Evolutionary conservation across 257 asterid species (phyloP).

Genomic region (Schizonepeta tenuifolia): DNA sequence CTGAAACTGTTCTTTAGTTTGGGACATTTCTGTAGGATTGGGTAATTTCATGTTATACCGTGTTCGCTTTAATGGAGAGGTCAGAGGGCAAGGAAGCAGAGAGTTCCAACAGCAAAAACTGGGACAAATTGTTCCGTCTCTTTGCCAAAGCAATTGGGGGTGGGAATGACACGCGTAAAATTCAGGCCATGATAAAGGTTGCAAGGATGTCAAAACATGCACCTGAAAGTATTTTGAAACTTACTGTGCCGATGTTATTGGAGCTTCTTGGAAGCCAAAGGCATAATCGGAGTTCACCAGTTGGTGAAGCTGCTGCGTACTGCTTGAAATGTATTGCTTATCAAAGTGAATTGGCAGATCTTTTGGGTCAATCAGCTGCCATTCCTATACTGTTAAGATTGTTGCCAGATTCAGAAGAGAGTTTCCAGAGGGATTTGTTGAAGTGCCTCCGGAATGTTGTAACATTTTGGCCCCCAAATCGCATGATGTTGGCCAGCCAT

Average conservation of each 20-base stretch:
- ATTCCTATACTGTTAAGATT: constrained; percentile 50
- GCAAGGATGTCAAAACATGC: constrained; percentile 46
- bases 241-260: constrained; percentile 49
- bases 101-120: constrained; percentile 39
- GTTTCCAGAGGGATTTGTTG: constrained; percentile 43
- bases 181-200: constrained; percentile 52
- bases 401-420: constrained; percentile 43
- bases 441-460: constrained; percentile 60
- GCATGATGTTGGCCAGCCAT: constrained; percentile 39
- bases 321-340: constrained; percentile 62
- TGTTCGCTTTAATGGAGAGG: constrained; percentile 34
- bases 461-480: constrained; percentile 44
- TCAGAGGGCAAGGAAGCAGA: constrained; percentile 36
- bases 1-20: constrained; percentile 18
- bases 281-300: constrained; percentile 34
- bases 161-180: constrained; percentile 41
- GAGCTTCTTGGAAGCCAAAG: constrained; percentile 48
- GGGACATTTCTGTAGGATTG: constrained; percentile 22
- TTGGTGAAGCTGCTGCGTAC: constrained; percentile 57
- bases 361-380: constrained; percentile 54
- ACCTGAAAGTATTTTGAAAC: constrained; percentile 54
- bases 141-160: constrained; percentile 43
- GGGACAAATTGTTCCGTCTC: constrained; percentile 50
- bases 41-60: constrained; percentile 1
- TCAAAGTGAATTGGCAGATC: constrained; percentile 50